A percentile compares a stretch with the other conserved stretches of the same genome.
Conservation (phyloP, 495 filamentous ascomycete species). For the Coniosporium apollinis region DNA sequence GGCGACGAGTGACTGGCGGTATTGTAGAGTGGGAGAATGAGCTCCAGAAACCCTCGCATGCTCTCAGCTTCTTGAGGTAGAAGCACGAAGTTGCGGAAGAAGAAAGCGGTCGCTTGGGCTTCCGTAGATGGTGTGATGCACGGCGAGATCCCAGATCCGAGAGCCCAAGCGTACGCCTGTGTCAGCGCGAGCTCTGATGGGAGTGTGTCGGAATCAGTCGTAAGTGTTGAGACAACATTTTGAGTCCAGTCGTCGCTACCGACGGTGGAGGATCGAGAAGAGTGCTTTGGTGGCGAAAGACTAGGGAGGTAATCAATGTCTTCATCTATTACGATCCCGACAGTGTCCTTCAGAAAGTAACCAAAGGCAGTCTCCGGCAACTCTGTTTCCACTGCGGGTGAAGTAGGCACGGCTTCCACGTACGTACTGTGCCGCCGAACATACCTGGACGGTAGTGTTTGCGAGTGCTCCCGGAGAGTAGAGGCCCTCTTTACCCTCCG, state of each 20-base stretch:
- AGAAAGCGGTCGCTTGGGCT: slow-evolving; percentile 17
- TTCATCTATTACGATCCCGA: no score
- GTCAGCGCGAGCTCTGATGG: neutral
- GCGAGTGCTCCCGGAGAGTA: slow-evolving; percentile 3
- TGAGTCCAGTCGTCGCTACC: neutral
- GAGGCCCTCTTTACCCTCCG: slow-evolving; percentile 10
- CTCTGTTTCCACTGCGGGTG: no score
- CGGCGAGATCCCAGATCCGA: slow-evolving; percentile 2
- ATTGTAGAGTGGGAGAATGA: slow-evolving; percentile 17
- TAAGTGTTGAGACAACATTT: neutral
- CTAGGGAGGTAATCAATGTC: no score
- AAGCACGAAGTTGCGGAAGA: slow-evolving; percentile 19
- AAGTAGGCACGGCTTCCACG: no score
- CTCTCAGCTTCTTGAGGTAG: slow-evolving; percentile 15
- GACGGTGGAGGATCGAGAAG: no score
- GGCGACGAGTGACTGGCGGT: slow-evolving; percentile 10
- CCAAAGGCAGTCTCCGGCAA: no score
- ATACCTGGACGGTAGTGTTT: no score
- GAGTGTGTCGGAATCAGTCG: neutral
- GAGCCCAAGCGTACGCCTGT: neutral
- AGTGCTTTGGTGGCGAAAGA: no score
- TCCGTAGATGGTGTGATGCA: slow-evolving; percentile 9
- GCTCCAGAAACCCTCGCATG: slow-evolving; percentile 16
- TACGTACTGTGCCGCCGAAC: no score
- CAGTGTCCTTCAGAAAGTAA: no score